Conservation (phyloP, 1,284 basidiomycete genomes). For the Apiotrichum gracile region DNA sequence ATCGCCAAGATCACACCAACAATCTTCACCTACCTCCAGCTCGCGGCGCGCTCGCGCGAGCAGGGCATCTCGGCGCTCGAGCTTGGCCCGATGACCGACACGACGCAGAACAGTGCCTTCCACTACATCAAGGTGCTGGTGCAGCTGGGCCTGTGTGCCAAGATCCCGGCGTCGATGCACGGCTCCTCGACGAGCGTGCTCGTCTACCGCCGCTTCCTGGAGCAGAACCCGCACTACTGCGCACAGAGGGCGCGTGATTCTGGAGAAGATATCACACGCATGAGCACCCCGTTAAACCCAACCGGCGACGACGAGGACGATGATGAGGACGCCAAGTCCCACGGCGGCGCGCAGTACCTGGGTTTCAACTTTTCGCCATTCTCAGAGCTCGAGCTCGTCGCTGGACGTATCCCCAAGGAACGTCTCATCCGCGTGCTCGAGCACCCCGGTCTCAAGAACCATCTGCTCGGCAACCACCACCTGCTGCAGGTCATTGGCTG, state of each 20-base stretch:
- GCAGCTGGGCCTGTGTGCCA: slow-evolving; percentile 32
- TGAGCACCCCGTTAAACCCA: background rate
- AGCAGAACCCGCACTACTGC: slow-evolving; percentile 31
- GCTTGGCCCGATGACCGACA: slow-evolving; percentile 34
- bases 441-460: slow-evolving; percentile 36
- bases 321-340: background rate
- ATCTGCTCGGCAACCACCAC: slow-evolving; percentile 31
- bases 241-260: slow-evolving; percentile 11
- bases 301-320: slow-evolving; percentile 16
- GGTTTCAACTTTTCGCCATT: slow-evolving; percentile 30
- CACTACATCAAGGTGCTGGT: slow-evolving; percentile 37
- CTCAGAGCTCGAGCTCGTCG: slow-evolving; percentile 30
- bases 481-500: slow-evolving; percentile 20
- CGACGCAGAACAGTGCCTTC: slow-evolving; percentile 37
- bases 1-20: slow-evolving; percentile 28
- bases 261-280: background rate
- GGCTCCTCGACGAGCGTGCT: slow-evolving; percentile 34
- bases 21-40: slow-evolving; percentile 28
- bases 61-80: slow-evolving; percentile 20
- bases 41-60: slow-evolving; percentile 14
- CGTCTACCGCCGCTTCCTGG: slow-evolving; percentile 34
- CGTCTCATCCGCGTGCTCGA: slow-evolving; percentile 35
- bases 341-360: slow-evolving; percentile 7
- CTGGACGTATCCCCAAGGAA: slow-evolving; percentile 33
- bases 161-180: slow-evolving; percentile 31